Conservation (phyloP, 1,284 basidiomycete species). For the Ceratobasidium sp. region DNA sequence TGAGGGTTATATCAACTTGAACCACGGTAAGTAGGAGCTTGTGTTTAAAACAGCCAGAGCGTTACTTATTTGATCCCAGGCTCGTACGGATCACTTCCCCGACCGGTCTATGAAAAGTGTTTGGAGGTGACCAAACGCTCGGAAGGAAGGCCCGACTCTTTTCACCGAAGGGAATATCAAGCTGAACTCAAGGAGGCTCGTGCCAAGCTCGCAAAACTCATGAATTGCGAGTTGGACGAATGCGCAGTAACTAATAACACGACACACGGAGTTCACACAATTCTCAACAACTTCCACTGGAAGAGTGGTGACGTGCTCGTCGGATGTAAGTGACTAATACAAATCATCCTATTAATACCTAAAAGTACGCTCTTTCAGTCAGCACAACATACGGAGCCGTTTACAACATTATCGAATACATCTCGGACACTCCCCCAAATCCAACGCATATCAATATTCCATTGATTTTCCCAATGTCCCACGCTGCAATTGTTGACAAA, state of each 20-base stretch:
- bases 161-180: conserved; percentile 64
- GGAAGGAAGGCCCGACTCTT: conserved; percentile 75
- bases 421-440: conserved; percentile 70
- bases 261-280: conserved; percentile 75
- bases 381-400: conserved; percentile 78
- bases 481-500: conserved; percentile 67
- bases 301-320: conserved; percentile 66
- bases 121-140: conserved; percentile 63
- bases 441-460: conserved; percentile 67
- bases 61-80: conserved; percentile 58
- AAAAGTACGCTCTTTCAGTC: conserved; percentile 58
- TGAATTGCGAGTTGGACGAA: conserved; percentile 72
- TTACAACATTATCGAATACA: conserved; percentile 67
- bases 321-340: conserved; percentile 58
- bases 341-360: background rate
- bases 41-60: background rate
- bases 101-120: conserved; percentile 69
- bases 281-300: conserved; percentile 74
- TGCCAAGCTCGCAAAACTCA: conserved; percentile 68
- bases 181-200: conserved; percentile 63
- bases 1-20: conserved; percentile 73
- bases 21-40: conserved; percentile 64
- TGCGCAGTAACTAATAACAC: conserved; percentile 76
- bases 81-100: conserved; percentile 76
- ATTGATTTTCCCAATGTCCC: conserved; percentile 75